A percentile compares a stretch with the other conserved stretches of the same genome.
phyloP scores from a whole-genome alignment of 1,284 basidiomycete genomes.

The Farysia itapuensis region DNA sequence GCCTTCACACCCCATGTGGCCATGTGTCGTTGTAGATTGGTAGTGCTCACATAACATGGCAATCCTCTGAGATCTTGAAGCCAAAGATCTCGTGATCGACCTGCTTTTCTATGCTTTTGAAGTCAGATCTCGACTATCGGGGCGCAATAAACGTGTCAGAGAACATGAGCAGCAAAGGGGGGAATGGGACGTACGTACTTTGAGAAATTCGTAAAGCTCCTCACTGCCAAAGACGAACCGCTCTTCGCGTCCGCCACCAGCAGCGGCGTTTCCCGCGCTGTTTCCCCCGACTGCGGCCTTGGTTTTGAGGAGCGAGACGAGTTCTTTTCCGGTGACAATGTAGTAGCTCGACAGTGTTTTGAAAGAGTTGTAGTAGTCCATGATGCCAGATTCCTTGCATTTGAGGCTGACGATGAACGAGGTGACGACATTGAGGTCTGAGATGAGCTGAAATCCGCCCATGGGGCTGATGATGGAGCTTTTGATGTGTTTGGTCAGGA shows the following conservation, averaged over 20 bases:
- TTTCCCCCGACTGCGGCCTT: constrained; percentile 2
- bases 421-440: constrained; percentile 91
- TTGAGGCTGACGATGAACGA: constrained; percentile 69
- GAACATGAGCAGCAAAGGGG: background rate
- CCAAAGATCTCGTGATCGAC: constrained; percentile 59
- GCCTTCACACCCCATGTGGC: too few relatives aligned
- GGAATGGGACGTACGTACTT: constrained; percentile 6
- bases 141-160: background rate
- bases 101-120: constrained; percentile 51
- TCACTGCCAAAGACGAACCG: constrained; percentile 66
- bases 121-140: constrained; percentile 24
- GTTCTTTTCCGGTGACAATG: constrained; percentile 71
- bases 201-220: constrained; percentile 62
- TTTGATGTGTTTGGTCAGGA: constrained; percentile 94
- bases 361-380: constrained; percentile 83
- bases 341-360: constrained; percentile 96
- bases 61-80: constrained; percentile 56
- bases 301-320: constrained; percentile 62
- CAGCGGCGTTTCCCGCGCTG: background rate
- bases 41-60: constrained; percentile 18
- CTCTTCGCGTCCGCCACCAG: constrained; percentile 1
- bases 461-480: constrained; percentile 89
- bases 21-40: too few relatives aligned
- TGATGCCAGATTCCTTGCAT: constrained; percentile 66
- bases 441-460: constrained; percentile 93